phyloP scores from a whole-genome alignment of 768 basidiomycete species.

The Gloeopeniophorella convolvens region DNA sequence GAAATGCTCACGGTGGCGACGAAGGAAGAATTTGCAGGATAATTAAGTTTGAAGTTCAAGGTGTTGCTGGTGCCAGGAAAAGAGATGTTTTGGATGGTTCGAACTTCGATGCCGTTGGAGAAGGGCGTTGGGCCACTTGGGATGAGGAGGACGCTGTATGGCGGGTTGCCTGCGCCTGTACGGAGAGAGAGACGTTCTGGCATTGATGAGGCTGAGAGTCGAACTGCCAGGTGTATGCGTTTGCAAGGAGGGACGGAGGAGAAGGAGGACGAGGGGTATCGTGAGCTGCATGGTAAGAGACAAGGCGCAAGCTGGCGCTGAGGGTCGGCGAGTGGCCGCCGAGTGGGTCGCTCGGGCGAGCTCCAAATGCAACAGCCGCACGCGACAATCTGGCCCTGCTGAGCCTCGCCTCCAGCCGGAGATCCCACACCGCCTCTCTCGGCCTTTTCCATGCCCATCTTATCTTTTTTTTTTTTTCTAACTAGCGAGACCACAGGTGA shows the following conservation, averaged over 20 bases:
- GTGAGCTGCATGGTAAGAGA: slow-evolving; percentile 1
- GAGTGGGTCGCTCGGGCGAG: too few species aligned
- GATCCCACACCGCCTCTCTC: too few species aligned
- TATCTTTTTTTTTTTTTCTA: too few species aligned
- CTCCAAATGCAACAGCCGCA: too few species aligned
- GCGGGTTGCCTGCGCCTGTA: slow-evolving; percentile 55
- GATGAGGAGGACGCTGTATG: slow-evolving; percentile 60
- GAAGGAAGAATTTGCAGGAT: slow-evolving; percentile 63
- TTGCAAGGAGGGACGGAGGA: slow-evolving; percentile 27
- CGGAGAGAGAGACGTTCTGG: slow-evolving; percentile 49
- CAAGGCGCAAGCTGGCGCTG: too few species aligned
- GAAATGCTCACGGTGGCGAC: slow-evolving; percentile 58
- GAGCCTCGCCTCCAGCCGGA: too few species aligned
- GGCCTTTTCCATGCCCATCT: too few species aligned
- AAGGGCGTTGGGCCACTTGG: slow-evolving; percentile 63
- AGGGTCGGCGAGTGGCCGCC: too few species aligned
- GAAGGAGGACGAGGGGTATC: slow-evolving; percentile 13
- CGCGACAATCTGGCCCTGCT: too few species aligned
- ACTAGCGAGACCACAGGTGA: too few species aligned
- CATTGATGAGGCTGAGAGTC: slow-evolving; percentile 56
- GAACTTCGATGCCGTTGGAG: slow-evolving; percentile 53
- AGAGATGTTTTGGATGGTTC: slow-evolving; percentile 48
- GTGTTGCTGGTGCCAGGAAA: slow-evolving; percentile 40
- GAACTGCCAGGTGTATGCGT: slow-evolving; percentile 39
- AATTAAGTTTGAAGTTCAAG: slow-evolving; percentile 52